Evolutionary conservation across 257 asterid species (phyloP).

Genomic region (Pogostemon cablin): DNA sequence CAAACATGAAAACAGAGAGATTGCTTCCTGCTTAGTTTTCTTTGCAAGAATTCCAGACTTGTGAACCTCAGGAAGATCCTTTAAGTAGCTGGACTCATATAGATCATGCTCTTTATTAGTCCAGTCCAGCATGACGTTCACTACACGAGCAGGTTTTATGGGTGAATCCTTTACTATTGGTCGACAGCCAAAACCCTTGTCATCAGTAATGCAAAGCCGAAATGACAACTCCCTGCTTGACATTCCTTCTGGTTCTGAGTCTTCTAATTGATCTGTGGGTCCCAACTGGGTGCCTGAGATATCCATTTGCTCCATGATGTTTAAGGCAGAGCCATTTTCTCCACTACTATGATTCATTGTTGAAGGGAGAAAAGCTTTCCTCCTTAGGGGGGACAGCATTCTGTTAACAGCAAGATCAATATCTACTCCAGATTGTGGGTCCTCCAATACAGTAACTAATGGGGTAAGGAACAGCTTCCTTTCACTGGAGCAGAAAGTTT

Average conservation of each 20-base stretch:
- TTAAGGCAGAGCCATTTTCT: constrained; percentile 46
- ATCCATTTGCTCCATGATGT: constrained; percentile 36
- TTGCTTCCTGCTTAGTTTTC: constrained; percentile 86
- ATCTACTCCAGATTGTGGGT: constrained; percentile 65
- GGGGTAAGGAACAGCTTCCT: constrained; percentile 88
- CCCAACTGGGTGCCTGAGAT: constrained; percentile 42
- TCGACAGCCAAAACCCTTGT: constrained; percentile 56
- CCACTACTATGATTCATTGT: constrained; percentile 31
- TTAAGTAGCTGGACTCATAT: constrained; percentile 69
- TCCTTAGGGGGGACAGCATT: constrained; percentile 67
- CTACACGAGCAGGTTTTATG: constrained; percentile 48
- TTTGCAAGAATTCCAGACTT: constrained; percentile 72
- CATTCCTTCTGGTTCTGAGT: constrained; percentile 50
- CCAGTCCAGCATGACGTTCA: constrained; percentile 81
- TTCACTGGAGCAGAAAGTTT: constrained; percentile 54
- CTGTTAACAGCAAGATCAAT: constrained; percentile 67
- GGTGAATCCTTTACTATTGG: constrained; percentile 69
- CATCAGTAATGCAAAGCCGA: constrained; percentile 70
- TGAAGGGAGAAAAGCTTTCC: constrained; percentile 48
- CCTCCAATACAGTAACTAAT: constrained; percentile 78
- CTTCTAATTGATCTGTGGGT: constrained; percentile 37
- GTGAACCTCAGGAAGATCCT: constrained; percentile 85
- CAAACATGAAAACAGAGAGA: constrained; percentile 91
- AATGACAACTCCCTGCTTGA: constrained; percentile 61
- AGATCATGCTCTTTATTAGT: constrained; percentile 65